Conservation (phyloP, 139 green algal genomes). For the Chlorella vulgaris region DNA sequence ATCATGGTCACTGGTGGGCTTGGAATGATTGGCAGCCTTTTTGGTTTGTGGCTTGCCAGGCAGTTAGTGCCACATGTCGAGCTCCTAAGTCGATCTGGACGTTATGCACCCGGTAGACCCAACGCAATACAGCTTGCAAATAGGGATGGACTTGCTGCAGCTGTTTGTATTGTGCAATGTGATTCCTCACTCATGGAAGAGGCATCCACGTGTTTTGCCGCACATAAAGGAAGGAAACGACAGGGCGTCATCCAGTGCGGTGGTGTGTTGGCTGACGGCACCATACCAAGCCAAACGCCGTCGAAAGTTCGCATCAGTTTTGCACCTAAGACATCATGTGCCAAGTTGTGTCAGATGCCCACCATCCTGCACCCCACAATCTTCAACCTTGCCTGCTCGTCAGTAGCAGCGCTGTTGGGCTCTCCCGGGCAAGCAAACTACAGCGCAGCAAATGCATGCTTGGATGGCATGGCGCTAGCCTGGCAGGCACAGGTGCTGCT, state of each 20-base stretch:
- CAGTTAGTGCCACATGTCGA: conserved; percentile 19
- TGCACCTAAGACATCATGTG: conserved; percentile 57
- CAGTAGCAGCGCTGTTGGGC: conserved; percentile 69
- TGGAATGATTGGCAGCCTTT: conserved; percentile 49
- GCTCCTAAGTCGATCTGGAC: conserved; percentile 44
- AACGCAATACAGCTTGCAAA: no score
- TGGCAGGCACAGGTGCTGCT: background rate
- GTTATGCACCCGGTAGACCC: background rate
- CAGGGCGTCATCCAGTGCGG: conserved; percentile 63
- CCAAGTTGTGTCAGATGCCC: background rate
- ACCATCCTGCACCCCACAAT: conserved; percentile 21
- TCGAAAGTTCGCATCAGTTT: conserved; percentile 46
- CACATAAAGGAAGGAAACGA: no score
- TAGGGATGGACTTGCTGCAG: no score
- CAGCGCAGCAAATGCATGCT: conserved; percentile 68
- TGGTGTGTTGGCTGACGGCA: conserved; percentile 68
- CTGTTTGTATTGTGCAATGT: no score
- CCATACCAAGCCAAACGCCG: conserved; percentile 53
- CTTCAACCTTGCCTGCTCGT: conserved; percentile 62
- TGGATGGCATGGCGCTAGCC: conserved; percentile 49
- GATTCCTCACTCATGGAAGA: no score
- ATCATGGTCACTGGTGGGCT: conserved; percentile 40
- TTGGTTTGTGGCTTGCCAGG: conserved; percentile 61
- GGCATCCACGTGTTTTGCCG: no score
- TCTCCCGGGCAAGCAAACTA: conserved; percentile 78